These are phyloP conservation scores for Zymoseptoria passerinii DNA, from an alignment of 2,329 filamentous ascomycete species.

Conservation along the genomic window DNA sequence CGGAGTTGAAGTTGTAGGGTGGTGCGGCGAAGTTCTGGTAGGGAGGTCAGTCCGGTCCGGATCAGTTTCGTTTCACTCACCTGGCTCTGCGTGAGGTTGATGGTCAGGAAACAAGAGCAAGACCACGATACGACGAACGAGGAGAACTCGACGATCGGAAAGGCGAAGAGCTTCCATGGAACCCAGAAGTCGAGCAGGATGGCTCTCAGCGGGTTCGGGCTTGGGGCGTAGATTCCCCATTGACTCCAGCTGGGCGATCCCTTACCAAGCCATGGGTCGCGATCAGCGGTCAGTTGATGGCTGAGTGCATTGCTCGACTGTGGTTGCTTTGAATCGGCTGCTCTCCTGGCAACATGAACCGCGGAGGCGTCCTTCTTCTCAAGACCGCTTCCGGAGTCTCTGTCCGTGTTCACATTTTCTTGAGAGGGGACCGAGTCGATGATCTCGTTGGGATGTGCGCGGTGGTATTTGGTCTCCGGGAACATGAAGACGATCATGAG, in stretches of 20 bases:
- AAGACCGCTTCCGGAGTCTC: background rate
- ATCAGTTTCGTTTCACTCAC: background rate
- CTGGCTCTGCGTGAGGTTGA: conserved; percentile 50
- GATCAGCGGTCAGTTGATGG: conserved; percentile 6
- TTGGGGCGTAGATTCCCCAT: conserved; percentile 44
- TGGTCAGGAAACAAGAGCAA: conserved; percentile 48
- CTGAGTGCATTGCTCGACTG: background rate
- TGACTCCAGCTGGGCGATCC: conserved; percentile 49
- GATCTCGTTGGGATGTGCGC: conserved; percentile 29
- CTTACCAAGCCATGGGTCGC: conserved; percentile 49
- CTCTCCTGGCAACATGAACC: background rate
- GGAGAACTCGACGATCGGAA: conserved; percentile 56
- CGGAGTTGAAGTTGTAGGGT: conserved; percentile 46
- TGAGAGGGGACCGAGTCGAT: background rate
- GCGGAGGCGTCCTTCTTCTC: conserved; percentile 7
- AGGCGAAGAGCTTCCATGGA: conserved; percentile 54
- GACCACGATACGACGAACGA: conserved; percentile 55
- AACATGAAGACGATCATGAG: conserved; percentile 51
- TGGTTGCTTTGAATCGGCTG: background rate
- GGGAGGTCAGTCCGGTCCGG: background rate
- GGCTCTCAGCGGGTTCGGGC: conserved; percentile 38
- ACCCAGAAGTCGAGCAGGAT: conserved; percentile 50
- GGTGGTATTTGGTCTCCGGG: conserved; percentile 55
- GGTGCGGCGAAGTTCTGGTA: conserved; percentile 45
- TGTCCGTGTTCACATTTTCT: background rate